phyloP scores from a whole-genome alignment of 164 flowering plant genomes.

The Vitis vinifera region DNA sequence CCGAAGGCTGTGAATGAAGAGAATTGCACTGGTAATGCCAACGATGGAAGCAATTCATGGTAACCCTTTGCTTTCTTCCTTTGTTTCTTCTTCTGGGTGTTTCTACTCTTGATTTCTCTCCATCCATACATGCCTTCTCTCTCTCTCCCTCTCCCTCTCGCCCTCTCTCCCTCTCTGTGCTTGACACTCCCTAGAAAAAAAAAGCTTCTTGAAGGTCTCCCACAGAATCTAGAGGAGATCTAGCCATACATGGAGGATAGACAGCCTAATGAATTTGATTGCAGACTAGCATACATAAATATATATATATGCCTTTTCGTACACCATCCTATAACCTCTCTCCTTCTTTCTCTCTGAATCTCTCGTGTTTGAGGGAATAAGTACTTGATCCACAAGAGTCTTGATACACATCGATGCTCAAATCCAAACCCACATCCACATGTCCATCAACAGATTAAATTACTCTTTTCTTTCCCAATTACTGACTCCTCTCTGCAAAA shows the following conservation, averaged over 20 bases:
- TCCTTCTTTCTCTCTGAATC: conserved; percentile 1
- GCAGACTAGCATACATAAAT: neutral
- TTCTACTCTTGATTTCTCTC: no score
- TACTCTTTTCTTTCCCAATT: neutral
- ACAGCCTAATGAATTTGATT: neutral
- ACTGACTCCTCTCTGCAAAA: no score
- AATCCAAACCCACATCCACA: conserved; percentile 1
- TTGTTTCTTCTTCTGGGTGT: neutral
- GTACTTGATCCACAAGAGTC: conserved; percentile 5
- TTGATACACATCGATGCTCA: conserved; percentile 6
- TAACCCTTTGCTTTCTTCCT: conserved; percentile 12
- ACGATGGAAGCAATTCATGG: conserved; percentile 58
- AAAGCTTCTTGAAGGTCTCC: neutral
- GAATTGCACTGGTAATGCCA: conserved; percentile 41
- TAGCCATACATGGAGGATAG: neutral
- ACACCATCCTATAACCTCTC: neutral
- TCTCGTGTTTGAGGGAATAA: neutral
- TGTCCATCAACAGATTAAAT: neutral
- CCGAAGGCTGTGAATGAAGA: conserved; percentile 49
- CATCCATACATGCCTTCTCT: neutral
- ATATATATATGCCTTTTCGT: neutral
- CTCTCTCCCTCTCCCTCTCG: neutral
- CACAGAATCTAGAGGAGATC: conserved; percentile 11
- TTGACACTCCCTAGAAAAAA: no score
- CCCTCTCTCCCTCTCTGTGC: conserved; percentile 10